Evolutionary conservation across 2,329 filamentous ascomycete genomes (phyloP).

Genomic region (Hymenoscyphus albidus): DNA sequence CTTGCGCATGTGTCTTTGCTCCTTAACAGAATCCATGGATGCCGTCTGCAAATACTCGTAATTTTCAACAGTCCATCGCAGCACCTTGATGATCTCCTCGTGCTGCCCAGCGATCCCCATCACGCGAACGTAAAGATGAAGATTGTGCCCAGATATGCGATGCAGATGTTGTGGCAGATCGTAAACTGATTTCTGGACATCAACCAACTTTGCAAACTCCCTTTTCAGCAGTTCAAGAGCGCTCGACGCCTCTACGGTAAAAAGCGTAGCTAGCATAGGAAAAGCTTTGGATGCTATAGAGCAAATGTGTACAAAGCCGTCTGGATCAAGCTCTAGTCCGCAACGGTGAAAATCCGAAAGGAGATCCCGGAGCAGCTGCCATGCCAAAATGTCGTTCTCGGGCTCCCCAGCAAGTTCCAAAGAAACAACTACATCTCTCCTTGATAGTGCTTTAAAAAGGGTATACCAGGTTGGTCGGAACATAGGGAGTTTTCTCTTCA

Average conservation of each 20-base stretch:
- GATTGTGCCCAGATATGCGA: constrained; percentile 37
- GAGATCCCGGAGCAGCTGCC: constrained; percentile 22
- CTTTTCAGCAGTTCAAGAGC: constrained; percentile 33
- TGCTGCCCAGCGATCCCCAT: constrained; percentile 59
- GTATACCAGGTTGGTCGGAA: constrained; percentile 41
- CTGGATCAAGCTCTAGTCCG: constrained; percentile 30
- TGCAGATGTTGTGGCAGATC: neutral
- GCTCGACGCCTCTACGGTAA: constrained; percentile 4
- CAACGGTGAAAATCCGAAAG: constrained; percentile 28
- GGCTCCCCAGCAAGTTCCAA: constrained; percentile 17
- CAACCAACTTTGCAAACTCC: constrained; percentile 32
- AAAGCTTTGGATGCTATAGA: constrained; percentile 28
- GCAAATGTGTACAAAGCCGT: constrained; percentile 30
- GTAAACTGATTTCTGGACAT: constrained; percentile 5
- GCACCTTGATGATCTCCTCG: constrained; percentile 52
- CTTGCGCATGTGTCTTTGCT: constrained; percentile 19
- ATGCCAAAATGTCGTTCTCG: constrained; percentile 28
- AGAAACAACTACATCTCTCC: constrained; percentile 23
- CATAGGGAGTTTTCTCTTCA: constrained; percentile 17
- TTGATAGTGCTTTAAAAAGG: constrained; percentile 40
- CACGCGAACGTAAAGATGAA: constrained; percentile 60
- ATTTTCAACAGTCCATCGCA: constrained; percentile 50
- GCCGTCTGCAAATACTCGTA: constrained; percentile 13
- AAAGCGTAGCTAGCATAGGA: constrained; percentile 13
- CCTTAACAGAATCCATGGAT: constrained; percentile 37